phyloP scores from a whole-genome alignment of 805 yeast species.

The Lipomyces yamadae region DNA sequence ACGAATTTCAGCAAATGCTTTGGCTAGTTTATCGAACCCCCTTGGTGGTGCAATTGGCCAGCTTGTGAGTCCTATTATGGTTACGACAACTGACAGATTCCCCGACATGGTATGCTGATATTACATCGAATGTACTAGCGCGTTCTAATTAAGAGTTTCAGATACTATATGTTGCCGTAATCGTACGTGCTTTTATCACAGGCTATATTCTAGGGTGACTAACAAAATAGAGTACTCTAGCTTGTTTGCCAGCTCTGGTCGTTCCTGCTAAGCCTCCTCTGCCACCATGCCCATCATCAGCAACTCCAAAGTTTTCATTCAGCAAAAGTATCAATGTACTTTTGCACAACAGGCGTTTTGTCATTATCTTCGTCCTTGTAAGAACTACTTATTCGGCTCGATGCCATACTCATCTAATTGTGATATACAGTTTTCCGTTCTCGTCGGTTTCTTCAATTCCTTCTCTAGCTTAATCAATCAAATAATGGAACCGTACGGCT shows the following conservation, averaged over 20 bases:
- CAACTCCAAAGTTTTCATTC: conserved; percentile 40
- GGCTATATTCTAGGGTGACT: no score
- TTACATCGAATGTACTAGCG: background rate
- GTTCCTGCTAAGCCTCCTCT: conserved; percentile 40
- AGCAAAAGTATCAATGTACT: conserved; percentile 37
- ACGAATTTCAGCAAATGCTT: conserved; percentile 46
- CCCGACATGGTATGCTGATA: conserved; percentile 29
- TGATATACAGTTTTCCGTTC: conserved; percentile 41
- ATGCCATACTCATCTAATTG: conserved; percentile 6
- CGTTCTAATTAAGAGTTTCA: background rate
- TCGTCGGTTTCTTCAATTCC: conserved; percentile 46
- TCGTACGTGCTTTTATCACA: conserved; percentile 10
- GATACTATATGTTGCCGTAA: conserved; percentile 19
- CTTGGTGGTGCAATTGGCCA: conserved; percentile 47
- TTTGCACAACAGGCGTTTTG: conserved; percentile 31
- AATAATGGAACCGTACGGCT: conserved; percentile 46
- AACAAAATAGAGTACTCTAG: conserved; percentile 24
- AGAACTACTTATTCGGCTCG: background rate
- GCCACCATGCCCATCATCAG: conserved; percentile 46
- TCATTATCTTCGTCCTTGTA: conserved; percentile 20
- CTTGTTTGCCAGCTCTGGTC: conserved; percentile 35
- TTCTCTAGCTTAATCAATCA: conserved; percentile 43
- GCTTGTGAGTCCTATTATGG: conserved; percentile 45
- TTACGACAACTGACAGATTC: conserved; percentile 38
- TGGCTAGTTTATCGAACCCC: conserved; percentile 45